Conservation (phyloP, 257 asterid species). For the Euphrasia confusa region DNA sequence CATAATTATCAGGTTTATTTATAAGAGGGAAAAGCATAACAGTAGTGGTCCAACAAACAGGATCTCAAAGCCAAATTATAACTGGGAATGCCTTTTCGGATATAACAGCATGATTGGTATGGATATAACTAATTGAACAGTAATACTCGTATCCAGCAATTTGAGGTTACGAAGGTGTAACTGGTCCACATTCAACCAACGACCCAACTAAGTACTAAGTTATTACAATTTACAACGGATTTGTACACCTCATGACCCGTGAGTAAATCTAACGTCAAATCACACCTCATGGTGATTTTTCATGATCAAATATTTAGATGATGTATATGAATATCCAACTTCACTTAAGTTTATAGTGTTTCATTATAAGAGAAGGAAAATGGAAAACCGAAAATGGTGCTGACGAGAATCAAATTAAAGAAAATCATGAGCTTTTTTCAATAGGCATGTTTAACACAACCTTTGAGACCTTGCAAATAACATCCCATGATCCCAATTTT, state of each 20-base stretch:
- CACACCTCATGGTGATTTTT: not conserved
- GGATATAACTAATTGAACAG: not conserved
- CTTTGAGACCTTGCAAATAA: no score
- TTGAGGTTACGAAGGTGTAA: not conserved
- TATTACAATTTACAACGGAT: not conserved
- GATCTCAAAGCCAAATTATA: conserved; percentile 8
- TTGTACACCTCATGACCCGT: not conserved
- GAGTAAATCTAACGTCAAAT: not conserved
- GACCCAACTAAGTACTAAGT: not conserved
- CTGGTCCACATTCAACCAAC: conserved; percentile 2
- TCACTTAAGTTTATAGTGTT: not conserved
- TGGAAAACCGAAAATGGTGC: not conserved
- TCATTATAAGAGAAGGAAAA: not conserved
- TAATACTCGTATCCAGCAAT: conserved; percentile 2
- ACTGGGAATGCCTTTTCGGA: not conserved
- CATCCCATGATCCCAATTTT: no score
- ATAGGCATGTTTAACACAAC: no score
- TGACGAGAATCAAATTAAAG: not conserved
- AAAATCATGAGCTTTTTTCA: no score
- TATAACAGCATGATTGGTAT: not conserved
- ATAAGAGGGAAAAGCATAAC: not conserved
- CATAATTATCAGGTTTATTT: not conserved
- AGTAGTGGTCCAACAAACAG: conserved; percentile 10
- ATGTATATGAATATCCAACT: not conserved
- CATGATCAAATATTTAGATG: conserved; percentile 3